phyloP scores from a whole-genome alignment of 148 eudicot genomes.

The Vaccinium darrowii region DNA sequence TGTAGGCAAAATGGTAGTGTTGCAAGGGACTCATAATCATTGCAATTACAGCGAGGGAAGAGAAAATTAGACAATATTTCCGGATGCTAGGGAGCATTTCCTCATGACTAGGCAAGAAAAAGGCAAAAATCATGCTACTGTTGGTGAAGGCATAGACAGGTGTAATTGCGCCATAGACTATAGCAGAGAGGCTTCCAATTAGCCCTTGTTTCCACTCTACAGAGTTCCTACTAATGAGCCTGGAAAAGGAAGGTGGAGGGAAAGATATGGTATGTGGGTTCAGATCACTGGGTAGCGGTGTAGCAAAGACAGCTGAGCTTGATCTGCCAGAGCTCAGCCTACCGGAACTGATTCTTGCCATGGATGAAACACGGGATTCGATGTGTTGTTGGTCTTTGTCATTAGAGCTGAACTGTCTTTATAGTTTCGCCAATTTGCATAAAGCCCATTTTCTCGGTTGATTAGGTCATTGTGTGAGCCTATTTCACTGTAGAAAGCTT shows the following conservation, averaged over 20 bases:
- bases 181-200: constrained; percentile 67
- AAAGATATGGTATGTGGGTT: constrained; percentile 15
- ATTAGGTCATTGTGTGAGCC: no score
- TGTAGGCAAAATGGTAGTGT: constrained; percentile 67
- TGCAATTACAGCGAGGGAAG: constrained; percentile 55
- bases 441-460: no score
- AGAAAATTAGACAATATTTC: constrained; percentile 52
- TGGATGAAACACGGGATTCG: constrained; percentile 31
- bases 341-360: constrained; percentile 43
- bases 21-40: constrained; percentile 58
- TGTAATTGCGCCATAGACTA: constrained; percentile 67
- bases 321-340: constrained; percentile 32
- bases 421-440: no score
- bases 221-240: constrained; percentile 28
- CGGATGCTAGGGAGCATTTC: constrained; percentile 62
- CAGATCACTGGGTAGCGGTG: constrained; percentile 32
- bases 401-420: no score
- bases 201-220: constrained; percentile 79
- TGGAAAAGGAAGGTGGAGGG: constrained; percentile 39
- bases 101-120: constrained; percentile 39
- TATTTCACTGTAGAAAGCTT: no score
- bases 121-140: constrained; percentile 84
- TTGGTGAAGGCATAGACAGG: constrained; percentile 83
- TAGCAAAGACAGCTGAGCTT: constrained; percentile 43
- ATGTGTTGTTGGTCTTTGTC: constrained; percentile 22